Percentiles rank a stretch among this genome's conserved stretches.
Conservation (phyloP, 805 yeast species). For the Pichia heedii region DNA sequence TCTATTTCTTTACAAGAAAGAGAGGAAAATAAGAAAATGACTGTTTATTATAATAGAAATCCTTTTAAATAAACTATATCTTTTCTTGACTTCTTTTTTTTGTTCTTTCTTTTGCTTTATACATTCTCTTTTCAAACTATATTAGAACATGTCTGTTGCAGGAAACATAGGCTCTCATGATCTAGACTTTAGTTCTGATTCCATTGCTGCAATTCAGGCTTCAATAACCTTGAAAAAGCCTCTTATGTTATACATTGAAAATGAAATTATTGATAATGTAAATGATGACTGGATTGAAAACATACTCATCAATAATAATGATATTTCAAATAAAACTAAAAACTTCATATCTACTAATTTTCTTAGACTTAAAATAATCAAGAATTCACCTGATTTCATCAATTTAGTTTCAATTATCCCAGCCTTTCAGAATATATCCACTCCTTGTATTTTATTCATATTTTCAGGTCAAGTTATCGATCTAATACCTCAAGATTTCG, state of each 20-base stretch:
- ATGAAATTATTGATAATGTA: conserved; percentile 9
- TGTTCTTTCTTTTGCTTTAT: no score
- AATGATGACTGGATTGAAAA: conserved; percentile 19
- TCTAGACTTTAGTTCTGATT: conserved; percentile 14
- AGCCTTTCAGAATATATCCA: conserved; percentile 24
- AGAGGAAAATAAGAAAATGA: no score
- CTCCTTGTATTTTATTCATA: conserved; percentile 54
- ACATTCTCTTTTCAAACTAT: no score
- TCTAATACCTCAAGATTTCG: conserved; percentile 29
- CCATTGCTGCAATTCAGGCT: conserved; percentile 29
- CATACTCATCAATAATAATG: background rate
- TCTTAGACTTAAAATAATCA: conserved; percentile 34
- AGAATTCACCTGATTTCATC: conserved; percentile 35
- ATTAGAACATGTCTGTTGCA: no score
- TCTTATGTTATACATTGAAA: conserved; percentile 32
- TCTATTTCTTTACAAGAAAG: no score
- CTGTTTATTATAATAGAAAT: no score
- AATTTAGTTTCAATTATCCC: conserved; percentile 52
- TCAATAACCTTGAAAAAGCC: conserved; percentile 31
- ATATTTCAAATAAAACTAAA: conserved; percentile 14
- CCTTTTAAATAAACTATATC: no score
- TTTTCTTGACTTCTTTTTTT: no score
- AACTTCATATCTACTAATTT: conserved; percentile 19
- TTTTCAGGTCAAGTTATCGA: conserved; percentile 38
- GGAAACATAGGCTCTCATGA: no score